Percentiles rank a stretch among this genome's conserved stretches.
phyloP scores from a whole-genome alignment of 352 stramenopile genomes.

The Phytophthora crassamura region DNA sequence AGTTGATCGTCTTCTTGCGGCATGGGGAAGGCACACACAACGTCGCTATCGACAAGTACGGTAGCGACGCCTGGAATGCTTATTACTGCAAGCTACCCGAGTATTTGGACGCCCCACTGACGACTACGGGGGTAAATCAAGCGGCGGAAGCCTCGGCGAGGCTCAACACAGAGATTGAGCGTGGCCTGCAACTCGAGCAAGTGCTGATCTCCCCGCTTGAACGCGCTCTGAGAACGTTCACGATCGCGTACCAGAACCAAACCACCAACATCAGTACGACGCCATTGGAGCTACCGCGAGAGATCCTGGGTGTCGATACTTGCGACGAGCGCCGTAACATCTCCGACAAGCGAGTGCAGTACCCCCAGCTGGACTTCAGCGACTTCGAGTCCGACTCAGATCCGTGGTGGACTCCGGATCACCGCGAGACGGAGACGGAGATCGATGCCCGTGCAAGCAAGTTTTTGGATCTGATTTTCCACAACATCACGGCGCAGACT shows the following conservation, averaged over 20 bases:
- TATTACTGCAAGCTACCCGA: slow-evolving; percentile 36
- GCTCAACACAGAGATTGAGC: slow-evolving; percentile 25
- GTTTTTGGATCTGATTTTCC: slow-evolving; percentile 30
- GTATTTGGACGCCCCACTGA: slow-evolving; percentile 35
- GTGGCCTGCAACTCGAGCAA: slow-evolving; percentile 22
- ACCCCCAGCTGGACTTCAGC: slow-evolving; percentile 29
- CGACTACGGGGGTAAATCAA: slow-evolving; percentile 27
- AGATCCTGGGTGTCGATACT: slow-evolving; percentile 29
- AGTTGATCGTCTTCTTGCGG: slow-evolving; percentile 37
- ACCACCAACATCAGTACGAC: slow-evolving; percentile 14
- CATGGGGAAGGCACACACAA: slow-evolving; percentile 42
- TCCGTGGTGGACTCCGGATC: slow-evolving; percentile 36
- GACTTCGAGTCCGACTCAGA: slow-evolving; percentile 28
- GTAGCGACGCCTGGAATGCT: slow-evolving; percentile 31
- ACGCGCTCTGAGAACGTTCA: slow-evolving; percentile 30
- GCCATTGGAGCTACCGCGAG: slow-evolving; percentile 32
- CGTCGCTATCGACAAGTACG: slow-evolving; percentile 37
- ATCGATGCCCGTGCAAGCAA: slow-evolving; percentile 26
- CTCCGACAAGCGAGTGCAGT: slow-evolving; percentile 29
- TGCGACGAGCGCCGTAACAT: slow-evolving; percentile 34
- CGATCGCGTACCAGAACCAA: slow-evolving; percentile 30
- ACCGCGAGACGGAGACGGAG: slow-evolving; percentile 28
- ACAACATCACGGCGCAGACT: slow-evolving; percentile 20
- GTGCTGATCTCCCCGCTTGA: slow-evolving; percentile 38
- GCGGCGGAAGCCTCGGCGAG: slow-evolving; percentile 13